These are phyloP conservation scores for Colletotrichum filicis DNA, from an alignment of 2,329 filamentous ascomycete genomes.

Conservation along the genomic window DNA sequence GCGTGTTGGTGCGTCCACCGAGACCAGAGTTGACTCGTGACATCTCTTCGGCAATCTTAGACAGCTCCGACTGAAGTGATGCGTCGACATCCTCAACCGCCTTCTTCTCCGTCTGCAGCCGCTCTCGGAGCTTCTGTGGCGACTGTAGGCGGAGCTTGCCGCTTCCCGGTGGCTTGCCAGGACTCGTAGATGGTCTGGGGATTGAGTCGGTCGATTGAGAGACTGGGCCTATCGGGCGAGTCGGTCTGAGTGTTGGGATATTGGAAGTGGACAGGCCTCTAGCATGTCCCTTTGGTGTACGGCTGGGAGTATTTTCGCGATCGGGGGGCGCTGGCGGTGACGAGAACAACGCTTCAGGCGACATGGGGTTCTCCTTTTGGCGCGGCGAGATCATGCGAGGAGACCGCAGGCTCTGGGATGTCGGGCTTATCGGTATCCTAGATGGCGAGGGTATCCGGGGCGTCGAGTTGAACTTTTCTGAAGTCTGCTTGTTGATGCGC, in stretches of 20 bases:
- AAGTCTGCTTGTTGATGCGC: conserved; percentile 63
- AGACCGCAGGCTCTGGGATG: conserved; percentile 50
- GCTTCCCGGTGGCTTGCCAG: conserved; percentile 53
- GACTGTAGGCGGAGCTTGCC: conserved; percentile 75
- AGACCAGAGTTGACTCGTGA: conserved; percentile 61
- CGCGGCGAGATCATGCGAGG: conserved; percentile 44
- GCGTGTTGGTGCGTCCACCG: conserved; percentile 47
- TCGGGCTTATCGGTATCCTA: conserved; percentile 64
- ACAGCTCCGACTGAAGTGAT: conserved; percentile 78
- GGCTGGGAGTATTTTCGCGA: conserved; percentile 19
- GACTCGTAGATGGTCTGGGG: conserved; percentile 44
- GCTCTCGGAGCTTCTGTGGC: conserved; percentile 82
- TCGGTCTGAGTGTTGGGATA: conserved; percentile 64
- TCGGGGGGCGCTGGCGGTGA: conserved; percentile 14
- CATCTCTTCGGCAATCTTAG: conserved; percentile 84
- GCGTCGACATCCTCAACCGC: conserved; percentile 77
- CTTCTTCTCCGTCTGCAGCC: conserved; percentile 83
- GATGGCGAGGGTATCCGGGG: conserved; percentile 57
- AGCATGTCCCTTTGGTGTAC: conserved; percentile 47
- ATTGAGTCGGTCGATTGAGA: conserved; percentile 39
- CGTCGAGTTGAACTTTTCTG: conserved; percentile 67
- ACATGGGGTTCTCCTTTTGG: conserved; percentile 60
- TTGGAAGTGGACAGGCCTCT: conserved; percentile 65
- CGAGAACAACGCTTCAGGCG: conserved; percentile 27
- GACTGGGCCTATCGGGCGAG: conserved; percentile 42